These are phyloP conservation scores for Porcisia hertigi DNA, from an alignment of 208 protist species.

Conservation along the genomic window DNA sequence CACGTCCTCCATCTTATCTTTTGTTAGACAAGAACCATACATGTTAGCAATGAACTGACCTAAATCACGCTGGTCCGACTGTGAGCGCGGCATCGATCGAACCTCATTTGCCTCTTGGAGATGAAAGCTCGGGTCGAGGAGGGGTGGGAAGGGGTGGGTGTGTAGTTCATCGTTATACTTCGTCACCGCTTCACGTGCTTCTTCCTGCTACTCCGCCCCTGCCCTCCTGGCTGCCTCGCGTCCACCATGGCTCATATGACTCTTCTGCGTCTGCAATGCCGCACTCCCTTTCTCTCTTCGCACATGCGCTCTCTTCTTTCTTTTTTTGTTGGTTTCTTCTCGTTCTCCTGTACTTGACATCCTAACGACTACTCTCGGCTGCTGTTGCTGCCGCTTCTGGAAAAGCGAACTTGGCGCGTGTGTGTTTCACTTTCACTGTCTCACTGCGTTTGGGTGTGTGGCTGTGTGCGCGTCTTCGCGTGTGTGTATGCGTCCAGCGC, in stretches of 20 bases:
- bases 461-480: not conserved
- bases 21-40: not conserved
- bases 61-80: not conserved
- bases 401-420: not conserved
- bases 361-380: not conserved
- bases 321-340: not conserved
- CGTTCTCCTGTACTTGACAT: not conserved
- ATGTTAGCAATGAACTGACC: not conserved
- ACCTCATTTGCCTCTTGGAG: not conserved
- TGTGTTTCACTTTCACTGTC: not conserved
- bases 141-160: not conserved
- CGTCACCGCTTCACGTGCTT: not conserved
- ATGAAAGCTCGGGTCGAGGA: not conserved
- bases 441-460: not conserved
- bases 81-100: not conserved
- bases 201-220: not conserved
- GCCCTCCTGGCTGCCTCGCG: not conserved
- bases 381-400: not conserved
- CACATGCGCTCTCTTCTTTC: not conserved
- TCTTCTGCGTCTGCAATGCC: not conserved
- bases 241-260: not conserved
- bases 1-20: not conserved
- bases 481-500: not conserved
- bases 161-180: not conserved
- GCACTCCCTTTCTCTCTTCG: not conserved